Base-by-base conservation (phyloP, 106 monocot genomes). In the Dendrobium chrysotoxum region DNA sequence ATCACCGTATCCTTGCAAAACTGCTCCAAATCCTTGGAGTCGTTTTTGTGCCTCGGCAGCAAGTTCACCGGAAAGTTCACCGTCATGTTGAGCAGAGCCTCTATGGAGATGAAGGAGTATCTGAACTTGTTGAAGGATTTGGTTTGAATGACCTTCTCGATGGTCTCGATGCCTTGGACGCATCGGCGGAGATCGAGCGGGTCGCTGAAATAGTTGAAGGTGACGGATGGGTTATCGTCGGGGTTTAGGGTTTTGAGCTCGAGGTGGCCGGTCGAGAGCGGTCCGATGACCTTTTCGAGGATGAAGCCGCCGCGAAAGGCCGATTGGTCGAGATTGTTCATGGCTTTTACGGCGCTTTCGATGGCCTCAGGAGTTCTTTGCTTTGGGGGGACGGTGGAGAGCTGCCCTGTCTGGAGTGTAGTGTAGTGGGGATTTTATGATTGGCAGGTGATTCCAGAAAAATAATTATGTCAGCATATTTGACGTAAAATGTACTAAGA, bases 161-260 rank as follows among this genome's bases (percentile, higher is more conserved):
- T 97, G 12, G 81, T 89, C 77, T 77, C 54, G 39, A 97, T 41
- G 12, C 96, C 96, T 0, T 82, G 40, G 26, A 92, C 88, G 83
- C 96, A 97, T 54, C 96, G 53, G 15, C 73, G 85, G 28, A 97
- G 86, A 61, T 97, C 96, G 30, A 81, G 28, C 7, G 96, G 86
- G 15, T 90, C 83, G 53, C 81, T 82, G 84, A 92, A 92, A 84
- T 92, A 92, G 87, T 92, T 92, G 96, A 97, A 97, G 75, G 94
- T 94, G 23, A 97, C 94, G 0, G 64, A 16, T 0, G 96, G 96
- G 89, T 90, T 97, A 45, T 88, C 89, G 40, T 82, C 53, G 0
- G 92, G 89, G 88, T 92, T 78, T 10, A 21, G 76, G 82, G 79
- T 86, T 7, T 40, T 79, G 4, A 97, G 89, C 81, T 89, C 78